Base-by-base conservation (phyloP, 768 basidiomycete genomes). In the Serendipita vermifera region DNA sequence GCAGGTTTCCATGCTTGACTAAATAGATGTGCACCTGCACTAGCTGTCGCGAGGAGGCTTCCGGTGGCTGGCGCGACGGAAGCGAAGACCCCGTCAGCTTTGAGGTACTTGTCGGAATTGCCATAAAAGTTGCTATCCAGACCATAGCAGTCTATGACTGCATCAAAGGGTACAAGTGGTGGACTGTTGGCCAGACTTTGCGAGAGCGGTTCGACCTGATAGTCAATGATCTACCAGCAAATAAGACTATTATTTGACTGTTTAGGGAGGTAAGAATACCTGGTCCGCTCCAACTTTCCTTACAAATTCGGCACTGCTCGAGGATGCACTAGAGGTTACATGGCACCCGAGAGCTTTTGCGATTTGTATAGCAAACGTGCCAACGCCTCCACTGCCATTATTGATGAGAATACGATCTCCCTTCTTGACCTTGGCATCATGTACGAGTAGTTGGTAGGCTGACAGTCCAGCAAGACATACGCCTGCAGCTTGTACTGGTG, bases 381-480 rank as follows among this genome's bases (percentile, higher is more conserved):
- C 86, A 1, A 86, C 82, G 11, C 79, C 68, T 1, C 81, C 78
- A 53, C 80, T 81, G 3, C 83, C 86, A 0, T 85, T 85, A 56
- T 84, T 81, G 62, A 89, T 70, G 60, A 87, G 76, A 3, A 88
- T 69, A 1, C 73, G 72, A 62, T 81, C 80, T 1, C 77, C 79
- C 22, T 69, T 62, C 63, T 83, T 75, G n/a, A 84, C 64, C 27
- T 75, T 69, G 0, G 70, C 76, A 1, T 70, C 64, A 0, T 72
- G 63, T 39, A 77, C 68, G 4, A 87, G 72, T 0, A 71, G 75
- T 58, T 80, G 75, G 57, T 79, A 74, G 0, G 83, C 80, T 0
- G 85, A 85, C 40, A 76, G 59, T 2, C 71, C 78, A 1, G 77
- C 76, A n/a, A 85, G 63, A 0, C 77, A 67, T 4, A 88, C 63